Evolutionary conservation across 805 yeast genomes (phyloP), one percentile per base, ranked within the genome.

Genomic region (Starmerella kuoi): DNA sequence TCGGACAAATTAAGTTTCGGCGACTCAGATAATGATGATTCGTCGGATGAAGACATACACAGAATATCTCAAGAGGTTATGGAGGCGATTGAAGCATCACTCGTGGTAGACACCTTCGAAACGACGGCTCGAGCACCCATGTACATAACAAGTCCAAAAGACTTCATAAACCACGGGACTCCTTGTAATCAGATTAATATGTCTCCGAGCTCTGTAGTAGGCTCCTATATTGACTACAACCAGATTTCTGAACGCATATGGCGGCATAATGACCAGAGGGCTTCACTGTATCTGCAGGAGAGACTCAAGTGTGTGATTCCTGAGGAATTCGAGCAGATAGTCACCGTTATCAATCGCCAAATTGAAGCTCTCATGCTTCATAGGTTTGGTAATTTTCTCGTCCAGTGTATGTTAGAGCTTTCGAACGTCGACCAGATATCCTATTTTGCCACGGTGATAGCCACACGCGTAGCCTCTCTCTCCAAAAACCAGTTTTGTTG

Each of bases 311-410:
- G 48, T 3, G 55, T 63, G 12, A 43, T 52, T 19, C 46, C 51
- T 2, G 59, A 47, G 15, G 64, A 63, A 38, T 57, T 50, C 31
- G 53, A 52, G 18, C 41, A 46, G 11, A 58, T 65, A 14, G 51
- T 60, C 17, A 53, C 47, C 12, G 57, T 58, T 3, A 59, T 65
- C 15, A 44, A 51, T 15, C 54, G 48, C 4, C 55, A 56, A 17
- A 51, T 57, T 4, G 52, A 52, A 34, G 47, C 41, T n/a, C 56
- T 65, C 14, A 64, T 65, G 65, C 43, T 55, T 22, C 65, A 66
- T 49, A 48, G 65, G 18, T 66, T 65, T 43, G 69, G 69, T 4
- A 65, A 65, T 49, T 65, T 65, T 38, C 54, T 65, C 9, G 60
- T 65, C 5, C 69, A 66, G 47, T 48, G 63, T 17, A 57, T 67